phyloP scores from a whole-genome alignment of 2,329 filamentous ascomycete genomes.

The Sporothrix curviconia region DNA sequence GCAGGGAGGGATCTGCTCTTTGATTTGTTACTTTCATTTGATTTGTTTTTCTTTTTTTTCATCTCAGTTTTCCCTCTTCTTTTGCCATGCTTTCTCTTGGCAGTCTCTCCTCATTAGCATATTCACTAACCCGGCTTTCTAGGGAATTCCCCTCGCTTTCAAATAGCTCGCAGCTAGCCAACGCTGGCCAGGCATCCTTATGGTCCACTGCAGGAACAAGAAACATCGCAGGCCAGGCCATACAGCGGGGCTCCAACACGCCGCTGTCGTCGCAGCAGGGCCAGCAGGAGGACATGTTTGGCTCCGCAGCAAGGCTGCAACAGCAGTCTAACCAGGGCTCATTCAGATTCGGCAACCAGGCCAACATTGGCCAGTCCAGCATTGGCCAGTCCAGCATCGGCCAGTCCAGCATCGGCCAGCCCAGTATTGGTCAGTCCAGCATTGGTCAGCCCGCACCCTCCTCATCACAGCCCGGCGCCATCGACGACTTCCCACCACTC shows the following conservation, averaged over 20 bases:
- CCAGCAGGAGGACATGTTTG: conserved; percentile 43
- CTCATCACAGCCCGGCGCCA: conserved; percentile 42
- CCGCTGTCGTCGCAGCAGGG: conserved; percentile 45
- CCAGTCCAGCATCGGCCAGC: conserved; percentile 21
- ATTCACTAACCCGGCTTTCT: neutral
- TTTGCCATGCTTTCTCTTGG: neutral
- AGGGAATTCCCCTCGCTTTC: conserved; percentile 63
- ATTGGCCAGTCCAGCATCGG: neutral
- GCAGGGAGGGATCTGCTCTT: no score
- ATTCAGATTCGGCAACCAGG: conserved; percentile 44
- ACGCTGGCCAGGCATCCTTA: conserved; percentile 43
- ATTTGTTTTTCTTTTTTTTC: neutral
- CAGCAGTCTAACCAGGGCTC: conserved; percentile 36
- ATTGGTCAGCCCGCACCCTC: conserved; percentile 27
- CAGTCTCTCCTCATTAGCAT: neutral
- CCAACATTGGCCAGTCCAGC: neutral
- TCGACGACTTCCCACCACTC: conserved; percentile 58
- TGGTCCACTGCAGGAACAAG: conserved; percentile 48
- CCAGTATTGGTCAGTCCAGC: neutral
- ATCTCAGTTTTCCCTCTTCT: neutral
- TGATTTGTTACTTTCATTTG: no score
- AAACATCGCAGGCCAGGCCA: conserved; percentile 38
- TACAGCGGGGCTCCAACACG: conserved; percentile 46
- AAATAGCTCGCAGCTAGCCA: conserved; percentile 50
- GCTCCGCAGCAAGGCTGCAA: conserved; percentile 30